Percentiles rank a stretch among this genome's conserved stretches.
phyloP scores from a whole-genome alignment of 140 eudicot genomes.

The Erigeron philadelphicus region DNA sequence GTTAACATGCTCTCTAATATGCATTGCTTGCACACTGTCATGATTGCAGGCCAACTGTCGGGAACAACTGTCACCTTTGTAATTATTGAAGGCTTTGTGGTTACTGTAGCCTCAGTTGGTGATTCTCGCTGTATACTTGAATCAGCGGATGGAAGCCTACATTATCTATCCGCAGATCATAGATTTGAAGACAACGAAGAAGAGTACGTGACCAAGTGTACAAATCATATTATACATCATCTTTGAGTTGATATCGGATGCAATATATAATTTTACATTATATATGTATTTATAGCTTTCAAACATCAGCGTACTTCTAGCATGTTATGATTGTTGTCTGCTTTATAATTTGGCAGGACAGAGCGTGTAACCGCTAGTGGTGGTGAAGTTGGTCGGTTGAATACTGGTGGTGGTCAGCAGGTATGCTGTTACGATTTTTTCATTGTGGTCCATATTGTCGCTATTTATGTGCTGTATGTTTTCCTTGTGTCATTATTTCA shows the following conservation, averaged over 20 bases:
- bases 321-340: background rate
- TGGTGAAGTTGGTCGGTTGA: constrained; percentile 93
- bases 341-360: constrained; percentile 44
- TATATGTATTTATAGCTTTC: background rate
- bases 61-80: constrained; percentile 96
- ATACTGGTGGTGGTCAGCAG: constrained; percentile 94
- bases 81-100: constrained; percentile 81
- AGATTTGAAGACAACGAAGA: constrained; percentile 82
- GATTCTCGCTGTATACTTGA: constrained; percentile 92
- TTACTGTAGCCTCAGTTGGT: constrained; percentile 95
- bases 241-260: background rate
- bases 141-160: constrained; percentile 74
- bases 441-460: background rate
- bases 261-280: constrained; percentile 14
- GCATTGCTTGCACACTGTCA: constrained; percentile 7
- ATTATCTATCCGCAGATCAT: constrained; percentile 87
- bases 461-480: constrained; percentile 10
- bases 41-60: constrained; percentile 60
- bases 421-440: constrained; percentile 28
- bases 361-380: constrained; percentile 83
- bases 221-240: background rate
- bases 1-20: constrained; percentile 7
- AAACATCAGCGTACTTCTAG: background rate
- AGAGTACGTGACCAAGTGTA: constrained; percentile 48
- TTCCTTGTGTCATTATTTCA: constrained; percentile 5